Base-by-base conservation (phyloP, 768 basidiomycete species). In the Piloderma croceum region DNA sequence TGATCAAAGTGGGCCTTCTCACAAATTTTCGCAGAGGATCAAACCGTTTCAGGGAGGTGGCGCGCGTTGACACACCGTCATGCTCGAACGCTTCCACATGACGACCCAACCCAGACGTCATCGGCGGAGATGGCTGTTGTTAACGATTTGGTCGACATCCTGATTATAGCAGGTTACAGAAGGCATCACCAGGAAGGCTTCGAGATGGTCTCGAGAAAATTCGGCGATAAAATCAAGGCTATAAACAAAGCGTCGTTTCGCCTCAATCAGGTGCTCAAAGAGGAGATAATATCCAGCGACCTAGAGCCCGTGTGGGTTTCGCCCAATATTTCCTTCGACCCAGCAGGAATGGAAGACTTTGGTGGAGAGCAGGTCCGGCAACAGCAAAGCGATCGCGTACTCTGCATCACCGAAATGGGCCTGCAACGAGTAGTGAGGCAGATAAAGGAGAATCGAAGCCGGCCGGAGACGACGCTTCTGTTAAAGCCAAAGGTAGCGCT, bases 21-120 rank as follows among this genome's bases (percentile, higher is more conserved):
- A n/a, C n/a, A n/a, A n/a, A n/a, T n/a, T n/a, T n/a, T n/a, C 15
- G 5, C 38, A 74, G 76, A 78, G 50, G 62, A 66, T 20, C 76
- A 76, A 53, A 63, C 69, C 2, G 65, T 73, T 21, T 68, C 76
- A 12, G 77, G 75, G 36, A 63, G 70, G 21, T 79, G 77, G 77
- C 68, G 77, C 41, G 68, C 76, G 19, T 45, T 79, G 46, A 79
- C 77, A 21, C 63, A n/a, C n/a, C n/a, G n/a, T n/a, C n/a, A n/a
- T n/a, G n/a, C n/a, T n/a, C n/a, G n/a, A n/a, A n/a, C n/a, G n/a
- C n/a, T n/a, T n/a, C n/a, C n/a, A n/a, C n/a, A n/a, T n/a, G n/a
- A n/a, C n/a, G n/a, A n/a, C n/a, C n/a, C n/a, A n/a, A n/a, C n/a
- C n/a, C n/a, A n/a, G n/a, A n/a, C n/a, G n/a, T n/a, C n/a, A n/a